Conservation (phyloP, 495 filamentous ascomycete species). For the Podospora pseudopauciseta region DNA sequence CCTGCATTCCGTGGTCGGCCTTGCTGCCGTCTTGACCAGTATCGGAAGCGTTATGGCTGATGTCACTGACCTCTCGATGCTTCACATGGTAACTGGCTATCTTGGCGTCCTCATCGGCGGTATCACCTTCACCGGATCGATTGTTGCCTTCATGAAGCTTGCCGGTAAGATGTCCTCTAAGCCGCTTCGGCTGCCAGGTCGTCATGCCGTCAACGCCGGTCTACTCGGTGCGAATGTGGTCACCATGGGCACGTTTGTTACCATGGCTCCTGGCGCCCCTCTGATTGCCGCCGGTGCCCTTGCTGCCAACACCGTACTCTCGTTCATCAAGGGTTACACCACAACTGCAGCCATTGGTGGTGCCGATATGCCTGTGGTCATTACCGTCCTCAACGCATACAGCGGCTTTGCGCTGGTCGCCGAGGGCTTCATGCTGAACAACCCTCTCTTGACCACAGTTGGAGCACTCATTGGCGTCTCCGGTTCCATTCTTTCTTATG, state of each 20-base stretch:
- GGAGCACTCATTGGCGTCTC: constrained; percentile 77
- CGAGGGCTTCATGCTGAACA: constrained; percentile 84
- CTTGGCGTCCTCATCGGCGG: constrained; percentile 76
- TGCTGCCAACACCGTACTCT: constrained; percentile 66
- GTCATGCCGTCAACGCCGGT: constrained; percentile 66
- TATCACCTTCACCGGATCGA: constrained; percentile 78
- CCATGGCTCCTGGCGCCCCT: constrained; percentile 69
- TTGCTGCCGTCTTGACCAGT: constrained; percentile 77
- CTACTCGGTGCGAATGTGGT: constrained; percentile 68
- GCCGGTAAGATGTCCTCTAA: constrained; percentile 71
- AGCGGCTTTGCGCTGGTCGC: constrained; percentile 80
- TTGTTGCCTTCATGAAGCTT: constrained; percentile 78
- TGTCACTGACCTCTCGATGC: constrained; percentile 59
- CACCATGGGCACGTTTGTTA: constrained; percentile 74
- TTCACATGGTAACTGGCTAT: constrained; percentile 77
- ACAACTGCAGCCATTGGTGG: constrained; percentile 79
- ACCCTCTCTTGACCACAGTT: constrained; percentile 71
- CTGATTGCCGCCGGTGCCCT: constrained; percentile 69
- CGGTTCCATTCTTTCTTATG: constrained; percentile 78
- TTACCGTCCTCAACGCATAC: constrained; percentile 81
- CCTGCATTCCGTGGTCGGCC: constrained; percentile 75
- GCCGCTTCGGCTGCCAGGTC: constrained; percentile 62
- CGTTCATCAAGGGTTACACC: constrained; percentile 77
- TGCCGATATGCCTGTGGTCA: constrained; percentile 85
- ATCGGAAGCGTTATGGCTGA: constrained; percentile 75